These are phyloP conservation scores for Suillus fuscotomentosus DNA, from an alignment of 768 basidiomycete species.

Conservation along the genomic window DNA sequence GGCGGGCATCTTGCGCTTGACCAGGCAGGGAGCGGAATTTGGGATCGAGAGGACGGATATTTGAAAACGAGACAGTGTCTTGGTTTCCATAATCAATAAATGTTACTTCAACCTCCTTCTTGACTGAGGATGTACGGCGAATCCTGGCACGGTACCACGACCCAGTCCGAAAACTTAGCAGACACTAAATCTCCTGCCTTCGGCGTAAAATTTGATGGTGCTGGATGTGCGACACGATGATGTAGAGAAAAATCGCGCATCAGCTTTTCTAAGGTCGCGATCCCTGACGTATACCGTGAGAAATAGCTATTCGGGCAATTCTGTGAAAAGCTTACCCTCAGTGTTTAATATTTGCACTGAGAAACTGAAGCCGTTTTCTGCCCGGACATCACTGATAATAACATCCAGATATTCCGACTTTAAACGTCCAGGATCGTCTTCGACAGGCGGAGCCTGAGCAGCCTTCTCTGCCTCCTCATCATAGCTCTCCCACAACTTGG, in stretches of 20 bases:
- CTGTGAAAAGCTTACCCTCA: constrained; percentile 56
- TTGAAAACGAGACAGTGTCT: constrained; percentile 78
- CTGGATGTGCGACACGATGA: constrained; percentile 60
- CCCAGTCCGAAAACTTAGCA: constrained; percentile 91
- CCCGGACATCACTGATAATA: constrained; percentile 85
- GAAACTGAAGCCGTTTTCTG: constrained; percentile 73
- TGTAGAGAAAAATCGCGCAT: constrained; percentile 93
- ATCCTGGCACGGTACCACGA: constrained; percentile 96
- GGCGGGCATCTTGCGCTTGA: constrained; percentile 92
- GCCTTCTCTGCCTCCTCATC: constrained; percentile 69
- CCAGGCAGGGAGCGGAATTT: constrained; percentile 89
- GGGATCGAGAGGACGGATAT: constrained; percentile 85
- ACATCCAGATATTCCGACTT: constrained; percentile 90
- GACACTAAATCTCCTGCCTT: constrained; percentile 88
- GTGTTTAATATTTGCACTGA: constrained; percentile 93
- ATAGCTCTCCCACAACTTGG: constrained; percentile 84
- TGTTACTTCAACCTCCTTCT: constrained; percentile 91
- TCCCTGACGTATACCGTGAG: constrained; percentile 48
- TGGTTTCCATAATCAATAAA: constrained; percentile 98
- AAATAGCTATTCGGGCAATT: constrained; percentile 1
- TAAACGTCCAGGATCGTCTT: constrained; percentile 50
- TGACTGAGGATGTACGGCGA: constrained; percentile 78
- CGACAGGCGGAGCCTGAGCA: constrained; percentile 43
- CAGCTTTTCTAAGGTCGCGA: constrained; percentile 87
- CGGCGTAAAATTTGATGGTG: constrained; percentile 72